These are phyloP conservation scores for Abrus pulchellus DNA, from an alignment of 306 rosid genomes.

Conservation along the genomic window DNA sequence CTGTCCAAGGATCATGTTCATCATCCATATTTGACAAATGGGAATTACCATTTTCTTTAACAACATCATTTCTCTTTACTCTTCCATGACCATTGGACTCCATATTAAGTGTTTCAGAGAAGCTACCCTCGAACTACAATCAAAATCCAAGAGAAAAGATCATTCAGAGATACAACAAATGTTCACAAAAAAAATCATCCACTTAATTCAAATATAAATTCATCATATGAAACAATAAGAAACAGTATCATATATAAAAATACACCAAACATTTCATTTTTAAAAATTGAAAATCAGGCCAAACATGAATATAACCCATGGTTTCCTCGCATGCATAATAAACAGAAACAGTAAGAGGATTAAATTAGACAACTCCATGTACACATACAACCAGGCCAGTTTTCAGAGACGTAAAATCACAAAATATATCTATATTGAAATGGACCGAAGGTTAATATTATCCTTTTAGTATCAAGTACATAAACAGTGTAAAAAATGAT, in stretches of 20 bases:
- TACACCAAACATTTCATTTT: conserved; percentile 15
- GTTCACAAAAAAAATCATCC: conserved; percentile 16
- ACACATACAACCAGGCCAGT: conserved; percentile 26
- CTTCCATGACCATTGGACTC: conserved; percentile 75
- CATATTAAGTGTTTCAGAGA: conserved; percentile 60
- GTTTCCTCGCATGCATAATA: conserved; percentile 6
- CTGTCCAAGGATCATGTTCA: conserved; percentile 99
- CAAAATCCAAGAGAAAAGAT: conserved; percentile 47
- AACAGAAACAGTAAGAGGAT: conserved; percentile 14
- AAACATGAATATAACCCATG: conserved; percentile 9
- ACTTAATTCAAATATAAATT: conserved; percentile 27
- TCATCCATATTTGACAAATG: conserved; percentile 63
- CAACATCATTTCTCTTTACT: conserved; percentile 63
- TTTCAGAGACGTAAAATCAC: conserved; percentile 10
- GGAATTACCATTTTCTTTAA: conserved; percentile 75
- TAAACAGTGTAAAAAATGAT: not conserved
- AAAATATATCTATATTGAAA: not conserved
- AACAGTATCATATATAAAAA: not conserved
- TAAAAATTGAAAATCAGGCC: conserved; percentile 7
- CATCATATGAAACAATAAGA: conserved; percentile 26
- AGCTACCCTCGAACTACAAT: conserved; percentile 57
- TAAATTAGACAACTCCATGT: conserved; percentile 39
- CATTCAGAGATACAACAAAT: conserved; percentile 39
- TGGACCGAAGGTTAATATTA: not conserved
- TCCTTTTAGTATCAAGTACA: conserved; percentile 9